Conservation (phyloP, 139 green algal genomes). For the Picochlorum sp. region DNA sequence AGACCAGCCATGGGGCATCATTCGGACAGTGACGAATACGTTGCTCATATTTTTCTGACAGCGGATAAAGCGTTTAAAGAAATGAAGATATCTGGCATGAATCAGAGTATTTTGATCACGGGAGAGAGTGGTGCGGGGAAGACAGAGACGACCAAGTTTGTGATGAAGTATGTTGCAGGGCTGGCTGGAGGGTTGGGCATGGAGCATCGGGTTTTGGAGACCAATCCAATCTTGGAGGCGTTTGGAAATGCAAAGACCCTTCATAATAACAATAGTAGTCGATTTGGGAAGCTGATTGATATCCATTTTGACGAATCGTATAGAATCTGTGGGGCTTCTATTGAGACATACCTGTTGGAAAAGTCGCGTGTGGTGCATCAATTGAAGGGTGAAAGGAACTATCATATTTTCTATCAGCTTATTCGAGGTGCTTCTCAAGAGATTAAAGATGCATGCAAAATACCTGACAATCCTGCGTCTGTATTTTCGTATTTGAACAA, state of each 20-base stretch:
- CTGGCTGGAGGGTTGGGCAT: slow-evolving; percentile 60
- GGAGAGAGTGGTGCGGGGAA: slow-evolving; percentile 83
- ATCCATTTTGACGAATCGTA: slow-evolving; percentile 70
- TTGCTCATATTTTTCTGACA: slow-evolving; percentile 73
- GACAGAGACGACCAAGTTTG: slow-evolving; percentile 92
- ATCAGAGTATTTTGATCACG: slow-evolving; percentile 51
- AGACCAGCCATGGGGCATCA: background rate
- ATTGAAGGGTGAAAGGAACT: slow-evolving; percentile 67
- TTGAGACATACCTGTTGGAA: slow-evolving; percentile 90
- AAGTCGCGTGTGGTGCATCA: slow-evolving; percentile 57
- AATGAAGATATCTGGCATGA: slow-evolving; percentile 18
- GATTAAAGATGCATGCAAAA: slow-evolving; percentile 19
- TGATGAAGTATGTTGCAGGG: slow-evolving; percentile 83
- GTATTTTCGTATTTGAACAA: slow-evolving; percentile 52
- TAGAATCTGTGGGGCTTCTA: slow-evolving; percentile 56
- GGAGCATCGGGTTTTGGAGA: slow-evolving; percentile 61
- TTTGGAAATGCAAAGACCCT: slow-evolving; percentile 95
- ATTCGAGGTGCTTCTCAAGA: slow-evolving; percentile 52
- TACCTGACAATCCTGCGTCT: slow-evolving; percentile 4
- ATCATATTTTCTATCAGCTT: slow-evolving; percentile 93
- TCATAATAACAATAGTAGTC: slow-evolving; percentile 85
- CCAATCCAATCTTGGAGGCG: slow-evolving; percentile 87
- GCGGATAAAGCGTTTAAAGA: slow-evolving; percentile 67
- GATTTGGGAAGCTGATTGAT: slow-evolving; percentile 89
- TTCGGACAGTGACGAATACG: slow-evolving; percentile 2